Base-by-base conservation (phyloP, 306 rosid species). In the Mimosa pudica region DNA sequence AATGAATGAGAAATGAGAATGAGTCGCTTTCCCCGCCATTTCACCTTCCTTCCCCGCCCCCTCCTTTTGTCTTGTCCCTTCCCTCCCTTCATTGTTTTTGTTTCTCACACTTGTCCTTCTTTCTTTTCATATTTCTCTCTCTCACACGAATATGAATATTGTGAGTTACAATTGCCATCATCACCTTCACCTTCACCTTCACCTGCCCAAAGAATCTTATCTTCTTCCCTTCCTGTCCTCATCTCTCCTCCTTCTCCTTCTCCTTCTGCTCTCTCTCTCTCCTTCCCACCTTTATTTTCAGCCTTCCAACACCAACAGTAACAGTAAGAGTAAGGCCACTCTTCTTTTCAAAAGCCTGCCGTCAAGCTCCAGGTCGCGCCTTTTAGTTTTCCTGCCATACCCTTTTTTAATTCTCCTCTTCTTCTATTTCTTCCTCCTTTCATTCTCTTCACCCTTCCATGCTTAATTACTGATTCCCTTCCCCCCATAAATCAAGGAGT, bases 121-220 rank as follows among this genome's bases (percentile, higher is more conserved):
- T 62, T 45, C 12, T 14, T 45, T n/a, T 14, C 35, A 17, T 46
- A 33, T 10, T 41, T 44, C 20, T n/a, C 42, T 6, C 3, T 10
- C 47, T n/a, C 57, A 46, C 20, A 17, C 80, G 48, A 79, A 72
- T 66, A 17, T 51, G 57, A 14, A 12, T 13, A 24, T 24, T 24
- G 30, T 24, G 30, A 24, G 1, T 24, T 24, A 24, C 30, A 24
- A 24, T 24, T 24, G 1, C 30, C 30, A 24, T 24, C 30, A 24
- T 24, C 30, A 24, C 30, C 30, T 24, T 24, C 30, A 24, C 30
- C 30, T 24, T 24, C 30, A 24, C 30, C 30, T 24, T 24, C 5
- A 38, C 75, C 12, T 2, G 4, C 4, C 45, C 30, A 18, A 51
- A 46, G 41, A 81, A 72, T 81, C 80, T 70, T 81, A 68, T 79